A percentile compares a stretch with the other conserved stretches of the same genome.
These are phyloP conservation scores for Quercus dentata DNA, from an alignment of 306 rosid species.

Conservation along the genomic window DNA sequence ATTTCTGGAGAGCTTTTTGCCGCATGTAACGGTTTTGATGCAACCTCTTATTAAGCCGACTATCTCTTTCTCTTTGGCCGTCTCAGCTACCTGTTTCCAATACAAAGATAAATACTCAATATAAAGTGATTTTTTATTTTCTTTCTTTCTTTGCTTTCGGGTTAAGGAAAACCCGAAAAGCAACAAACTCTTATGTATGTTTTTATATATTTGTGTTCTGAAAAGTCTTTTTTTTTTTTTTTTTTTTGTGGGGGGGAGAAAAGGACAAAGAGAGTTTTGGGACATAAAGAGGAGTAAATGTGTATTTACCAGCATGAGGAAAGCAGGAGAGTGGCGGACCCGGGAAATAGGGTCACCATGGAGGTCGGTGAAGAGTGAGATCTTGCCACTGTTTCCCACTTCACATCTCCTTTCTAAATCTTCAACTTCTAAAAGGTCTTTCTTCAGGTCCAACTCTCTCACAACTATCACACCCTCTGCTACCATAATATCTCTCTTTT, in stretches of 20 bases:
- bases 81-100: slow-evolving; percentile 69
- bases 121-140: background rate
- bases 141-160: background rate
- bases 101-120: background rate
- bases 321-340: slow-evolving; percentile 95
- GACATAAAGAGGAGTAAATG: background rate
- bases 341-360: slow-evolving; percentile 94
- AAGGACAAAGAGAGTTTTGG: background rate
- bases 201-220: background rate
- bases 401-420: slow-evolving; percentile 78
- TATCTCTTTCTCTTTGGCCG: slow-evolving; percentile 52
- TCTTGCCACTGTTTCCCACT: slow-evolving; percentile 73
- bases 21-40: slow-evolving; percentile 87
- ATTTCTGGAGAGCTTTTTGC: slow-evolving; percentile 52
- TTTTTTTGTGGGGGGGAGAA: background rate
- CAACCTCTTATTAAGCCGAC: slow-evolving; percentile 95
- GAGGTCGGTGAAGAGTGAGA: slow-evolving; percentile 78
- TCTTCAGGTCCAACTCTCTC: slow-evolving; percentile 48
- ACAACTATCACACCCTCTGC: slow-evolving; percentile 14
- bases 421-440: slow-evolving; percentile 54
- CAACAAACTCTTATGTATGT: background rate
- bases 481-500: slow-evolving; percentile 19
- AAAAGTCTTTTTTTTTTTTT: background rate
- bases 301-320: slow-evolving; percentile 74
- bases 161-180: background rate